Evolutionary conservation across 106 monocot species (phyloP).

Genomic region (Dioscorea zingiberensis): DNA sequence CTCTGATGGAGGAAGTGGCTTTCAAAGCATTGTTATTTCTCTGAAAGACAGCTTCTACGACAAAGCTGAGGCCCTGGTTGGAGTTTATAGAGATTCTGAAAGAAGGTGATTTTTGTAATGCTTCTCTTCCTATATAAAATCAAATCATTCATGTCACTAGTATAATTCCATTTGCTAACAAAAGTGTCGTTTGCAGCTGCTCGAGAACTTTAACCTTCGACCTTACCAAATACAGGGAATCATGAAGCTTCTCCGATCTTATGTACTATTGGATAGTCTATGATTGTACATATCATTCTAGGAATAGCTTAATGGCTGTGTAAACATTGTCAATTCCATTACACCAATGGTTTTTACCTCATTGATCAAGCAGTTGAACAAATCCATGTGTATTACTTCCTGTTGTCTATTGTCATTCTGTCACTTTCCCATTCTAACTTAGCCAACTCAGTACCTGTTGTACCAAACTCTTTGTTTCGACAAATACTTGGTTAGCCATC

Average conservation of each 20-base stretch:
- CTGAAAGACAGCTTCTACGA: slow-evolving; percentile 98
- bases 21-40: slow-evolving; percentile 96
- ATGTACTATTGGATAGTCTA: neutral
- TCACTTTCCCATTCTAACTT: too few relatives aligned
- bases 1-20: slow-evolving; percentile 48
- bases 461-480: too few relatives aligned
- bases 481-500: too few relatives aligned
- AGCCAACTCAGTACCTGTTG: too few relatives aligned
- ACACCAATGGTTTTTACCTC: too few relatives aligned
- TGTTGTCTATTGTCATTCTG: too few relatives aligned
- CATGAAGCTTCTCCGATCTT: slow-evolving; percentile 12
- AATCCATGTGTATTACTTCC: too few relatives aligned
- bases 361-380: too few relatives aligned
- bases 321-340: too few relatives aligned
- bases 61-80: slow-evolving; percentile 94
- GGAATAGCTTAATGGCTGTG: too few relatives aligned
- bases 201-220: slow-evolving; percentile 91
- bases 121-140: neutral
- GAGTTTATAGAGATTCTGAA: slow-evolving; percentile 89
- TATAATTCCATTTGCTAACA: neutral
- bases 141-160: neutral
- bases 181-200: slow-evolving; percentile 56
- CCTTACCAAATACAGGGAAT: slow-evolving; percentile 85
- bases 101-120: slow-evolving; percentile 35
- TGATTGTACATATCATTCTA: too few relatives aligned